These are phyloP conservation scores for Thelephora terrestris DNA, from an alignment of 1,284 basidiomycete species.

Conservation along the genomic window DNA sequence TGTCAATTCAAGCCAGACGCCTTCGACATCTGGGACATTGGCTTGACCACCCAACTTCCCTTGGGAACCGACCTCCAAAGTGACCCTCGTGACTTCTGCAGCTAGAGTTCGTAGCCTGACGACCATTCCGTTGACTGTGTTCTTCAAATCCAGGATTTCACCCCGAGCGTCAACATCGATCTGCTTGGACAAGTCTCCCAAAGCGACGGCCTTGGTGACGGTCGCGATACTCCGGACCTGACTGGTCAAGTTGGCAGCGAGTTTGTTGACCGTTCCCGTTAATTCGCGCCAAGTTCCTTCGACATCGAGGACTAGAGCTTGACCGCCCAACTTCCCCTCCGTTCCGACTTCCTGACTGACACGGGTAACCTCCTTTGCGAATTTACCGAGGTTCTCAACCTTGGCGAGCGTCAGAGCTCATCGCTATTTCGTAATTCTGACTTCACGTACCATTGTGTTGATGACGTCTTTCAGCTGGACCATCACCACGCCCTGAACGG, in stretches of 20 bases:
- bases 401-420: slow-evolving; percentile 12
- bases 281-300: slow-evolving; percentile 93
- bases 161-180: slow-evolving; percentile 96
- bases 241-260: slow-evolving; percentile 90
- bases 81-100: slow-evolving; percentile 94
- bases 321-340: slow-evolving; percentile 77
- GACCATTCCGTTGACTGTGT: slow-evolving; percentile 98
- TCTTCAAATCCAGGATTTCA: slow-evolving; percentile 95
- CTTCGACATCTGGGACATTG: slow-evolving; percentile 88
- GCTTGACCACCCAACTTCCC: slow-evolving; percentile 91
- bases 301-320: slow-evolving; percentile 86
- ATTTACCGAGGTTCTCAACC: slow-evolving; percentile 73
- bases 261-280: slow-evolving; percentile 82
- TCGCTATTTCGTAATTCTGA: not conserved
- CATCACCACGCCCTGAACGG: slow-evolving; percentile 95
- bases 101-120: slow-evolving; percentile 83
- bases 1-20: slow-evolving; percentile 90
- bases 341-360: slow-evolving; percentile 90
- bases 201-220: slow-evolving; percentile 96
- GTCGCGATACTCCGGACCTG: slow-evolving; percentile 93
- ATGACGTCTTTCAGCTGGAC: slow-evolving; percentile 97
- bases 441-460: slow-evolving; percentile 76
- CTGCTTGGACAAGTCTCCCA: slow-evolving; percentile 91
- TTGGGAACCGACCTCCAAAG: slow-evolving; percentile 84
- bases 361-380: slow-evolving; percentile 78